Percentiles rank a stretch among this genome's conserved stretches.
phyloP scores from a whole-genome alignment of 345 rosid genomes.

The Isatis tinctoria region DNA sequence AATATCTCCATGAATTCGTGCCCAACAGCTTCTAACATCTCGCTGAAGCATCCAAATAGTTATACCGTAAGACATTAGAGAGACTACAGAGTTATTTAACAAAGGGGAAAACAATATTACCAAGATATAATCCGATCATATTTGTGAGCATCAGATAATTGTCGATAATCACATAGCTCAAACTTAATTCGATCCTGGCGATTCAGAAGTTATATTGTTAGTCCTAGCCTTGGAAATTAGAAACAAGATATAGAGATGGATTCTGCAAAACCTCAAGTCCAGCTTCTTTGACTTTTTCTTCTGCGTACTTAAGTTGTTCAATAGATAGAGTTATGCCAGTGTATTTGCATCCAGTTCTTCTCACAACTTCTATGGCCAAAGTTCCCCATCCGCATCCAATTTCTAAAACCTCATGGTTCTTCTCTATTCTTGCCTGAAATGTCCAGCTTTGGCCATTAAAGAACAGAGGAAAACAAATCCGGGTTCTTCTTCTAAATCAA shows the following conservation, averaged over 20 bases:
- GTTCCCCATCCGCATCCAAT: conserved; percentile 96
- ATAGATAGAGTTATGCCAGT: conserved; percentile 76
- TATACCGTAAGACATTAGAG: neutral
- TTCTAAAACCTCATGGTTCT: conserved; percentile 65
- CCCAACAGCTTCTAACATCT: conserved; percentile 84
- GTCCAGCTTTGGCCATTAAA: neutral
- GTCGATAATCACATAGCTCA: conserved; percentile 67
- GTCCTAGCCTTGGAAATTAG: neutral
- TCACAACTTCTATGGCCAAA: conserved; percentile 79
- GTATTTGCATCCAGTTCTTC: conserved; percentile 76
- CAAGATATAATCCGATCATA: conserved; percentile 78
- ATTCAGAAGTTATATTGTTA: neutral
- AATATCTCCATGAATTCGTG: conserved; percentile 77
- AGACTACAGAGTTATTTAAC: neutral
- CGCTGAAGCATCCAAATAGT: conserved; percentile 40
- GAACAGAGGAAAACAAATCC: neutral
- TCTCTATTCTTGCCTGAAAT: conserved; percentile 52
- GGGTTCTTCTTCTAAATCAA: neutral
- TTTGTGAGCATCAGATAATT: conserved; percentile 43
- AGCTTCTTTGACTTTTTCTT: conserved; percentile 68
- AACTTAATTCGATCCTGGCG: conserved; percentile 55
- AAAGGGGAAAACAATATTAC: conserved; percentile 22
- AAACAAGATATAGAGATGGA: neutral
- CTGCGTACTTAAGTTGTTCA: conserved; percentile 69
- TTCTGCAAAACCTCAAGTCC: conserved; percentile 61